Evolutionary conservation across 1,284 basidiomycete genomes (phyloP).

Genomic region (Meripilus lineatus): DNA sequence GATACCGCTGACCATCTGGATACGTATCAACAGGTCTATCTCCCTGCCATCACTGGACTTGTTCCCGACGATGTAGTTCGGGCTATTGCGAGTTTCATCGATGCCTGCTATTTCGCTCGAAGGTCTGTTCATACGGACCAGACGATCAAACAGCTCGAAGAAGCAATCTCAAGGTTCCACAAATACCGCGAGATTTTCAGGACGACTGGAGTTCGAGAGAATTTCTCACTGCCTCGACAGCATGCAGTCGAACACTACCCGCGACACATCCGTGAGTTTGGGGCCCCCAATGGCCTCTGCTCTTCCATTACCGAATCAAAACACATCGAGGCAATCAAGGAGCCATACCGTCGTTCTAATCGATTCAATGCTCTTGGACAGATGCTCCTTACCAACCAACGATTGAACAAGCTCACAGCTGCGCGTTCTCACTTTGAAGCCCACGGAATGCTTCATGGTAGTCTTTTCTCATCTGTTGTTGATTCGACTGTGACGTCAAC

Average conservation of each 20-base stretch:
- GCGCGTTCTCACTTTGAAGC: constrained; percentile 5
- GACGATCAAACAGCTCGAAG: background rate
- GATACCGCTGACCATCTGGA: too few species aligned
- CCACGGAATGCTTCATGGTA: constrained; percentile 10
- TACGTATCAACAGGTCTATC: constrained; percentile 25
- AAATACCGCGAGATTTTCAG: constrained; percentile 12
- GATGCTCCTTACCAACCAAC: constrained; percentile 11
- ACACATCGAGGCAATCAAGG: constrained; percentile 9
- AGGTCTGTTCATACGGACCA: background rate
- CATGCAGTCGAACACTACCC: constrained; percentile 8
- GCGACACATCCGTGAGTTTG: constrained; percentile 3
- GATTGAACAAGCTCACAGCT: constrained; percentile 11
- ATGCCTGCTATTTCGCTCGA: constrained; percentile 9
- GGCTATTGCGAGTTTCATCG: constrained; percentile 19
- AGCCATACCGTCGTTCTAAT: constrained; percentile 8
- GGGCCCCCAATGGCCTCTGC: too few species aligned
- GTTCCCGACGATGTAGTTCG: constrained; percentile 11
- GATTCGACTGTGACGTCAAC: too few species aligned
- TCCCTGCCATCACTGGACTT: constrained; percentile 13
- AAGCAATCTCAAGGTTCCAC: background rate
- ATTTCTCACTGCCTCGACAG: constrained; percentile 6
- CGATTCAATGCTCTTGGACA: constrained; percentile 6
- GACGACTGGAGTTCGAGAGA: constrained; percentile 10
- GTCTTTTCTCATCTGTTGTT: background rate
- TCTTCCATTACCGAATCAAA: constrained; percentile 12